Evolutionary conservation across 1,284 basidiomycete genomes (phyloP).

Genomic region (Ganoderma lingzhi): DNA sequence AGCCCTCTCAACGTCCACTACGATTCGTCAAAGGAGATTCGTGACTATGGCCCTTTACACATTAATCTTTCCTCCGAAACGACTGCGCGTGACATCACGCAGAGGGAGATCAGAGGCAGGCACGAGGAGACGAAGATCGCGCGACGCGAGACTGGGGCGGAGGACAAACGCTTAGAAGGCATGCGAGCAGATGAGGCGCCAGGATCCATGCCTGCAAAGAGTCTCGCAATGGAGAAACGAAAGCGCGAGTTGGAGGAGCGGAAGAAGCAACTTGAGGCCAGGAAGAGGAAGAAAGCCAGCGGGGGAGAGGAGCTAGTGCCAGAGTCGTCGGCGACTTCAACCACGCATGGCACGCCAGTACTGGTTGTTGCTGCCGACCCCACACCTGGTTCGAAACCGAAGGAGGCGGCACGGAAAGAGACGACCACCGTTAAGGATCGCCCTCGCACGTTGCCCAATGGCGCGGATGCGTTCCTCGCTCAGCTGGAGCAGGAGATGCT

Average conservation of each 20-base stretch:
- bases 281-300: conserved; percentile 69
- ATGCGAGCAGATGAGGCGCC: conserved; percentile 54
- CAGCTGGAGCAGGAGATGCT: conserved; percentile 59
- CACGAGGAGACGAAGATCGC: conserved; percentile 77
- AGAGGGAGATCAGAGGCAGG: conserved; percentile 70
- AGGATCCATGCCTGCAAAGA: conserved; percentile 44
- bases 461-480: conserved; percentile 72
- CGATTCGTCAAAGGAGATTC: conserved; percentile 82
- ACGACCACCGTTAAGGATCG: conserved; percentile 35
- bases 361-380: conserved; percentile 47
- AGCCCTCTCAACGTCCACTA: conserved; percentile 83
- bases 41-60: conserved; percentile 89
- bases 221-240: conserved; percentile 79
- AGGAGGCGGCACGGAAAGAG: conserved; percentile 35
- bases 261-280: conserved; percentile 79
- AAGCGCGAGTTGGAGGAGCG: conserved; percentile 84
- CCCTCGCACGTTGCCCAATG: conserved; percentile 35
- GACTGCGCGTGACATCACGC: conserved; percentile 57
- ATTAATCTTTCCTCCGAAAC: conserved; percentile 91
- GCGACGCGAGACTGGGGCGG: conserved; percentile 65
- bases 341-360: conserved; percentile 7
- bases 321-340: neutral
- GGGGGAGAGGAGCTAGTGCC: conserved; percentile 21
- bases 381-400: conserved; percentile 58
- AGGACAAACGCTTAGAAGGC: conserved; percentile 71